Percentiles rank a stretch among this genome's conserved stretches.
Conservation (phyloP, 345 rosid genomes). For the Lepidium africanum region DNA sequence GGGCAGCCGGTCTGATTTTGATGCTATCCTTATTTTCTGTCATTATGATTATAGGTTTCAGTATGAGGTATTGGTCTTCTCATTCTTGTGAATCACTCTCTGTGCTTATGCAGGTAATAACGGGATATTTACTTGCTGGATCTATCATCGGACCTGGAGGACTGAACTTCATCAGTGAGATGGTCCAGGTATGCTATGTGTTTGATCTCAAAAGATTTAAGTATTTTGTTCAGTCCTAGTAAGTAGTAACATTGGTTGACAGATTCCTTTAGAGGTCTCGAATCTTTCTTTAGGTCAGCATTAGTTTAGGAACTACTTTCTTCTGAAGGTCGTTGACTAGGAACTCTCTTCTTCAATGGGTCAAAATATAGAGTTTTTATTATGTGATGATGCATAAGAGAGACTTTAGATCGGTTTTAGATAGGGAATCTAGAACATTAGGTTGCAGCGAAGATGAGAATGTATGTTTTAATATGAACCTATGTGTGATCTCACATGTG, state of each 20-base stretch:
- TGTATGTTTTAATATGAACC: background rate
- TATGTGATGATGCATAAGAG: background rate
- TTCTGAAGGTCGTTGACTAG: background rate
- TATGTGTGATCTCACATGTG: background rate
- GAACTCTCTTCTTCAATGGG: background rate
- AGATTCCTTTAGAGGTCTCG: background rate
- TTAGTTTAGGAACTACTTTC: background rate
- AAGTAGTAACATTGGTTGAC: background rate
- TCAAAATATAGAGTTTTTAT: background rate
- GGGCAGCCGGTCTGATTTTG: conserved; percentile 79
- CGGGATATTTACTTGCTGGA: conserved; percentile 90
- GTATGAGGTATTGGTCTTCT: background rate
- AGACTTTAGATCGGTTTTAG: background rate
- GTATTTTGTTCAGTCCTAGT: background rate
- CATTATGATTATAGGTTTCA: background rate
- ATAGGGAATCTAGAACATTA: background rate
- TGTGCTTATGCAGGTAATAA: conserved; percentile 56
- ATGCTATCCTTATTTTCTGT: background rate
- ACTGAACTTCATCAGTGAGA: conserved; percentile 77
- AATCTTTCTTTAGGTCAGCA: background rate
- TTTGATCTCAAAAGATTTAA: background rate
- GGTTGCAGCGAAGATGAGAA: background rate
- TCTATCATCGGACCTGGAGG: conserved; percentile 94
- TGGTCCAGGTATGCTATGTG: conserved; percentile 76
- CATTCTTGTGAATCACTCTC: background rate